Conservation (phyloP, 2,329 filamentous ascomycete species). For the Colletotrichum shisoi region DNA sequence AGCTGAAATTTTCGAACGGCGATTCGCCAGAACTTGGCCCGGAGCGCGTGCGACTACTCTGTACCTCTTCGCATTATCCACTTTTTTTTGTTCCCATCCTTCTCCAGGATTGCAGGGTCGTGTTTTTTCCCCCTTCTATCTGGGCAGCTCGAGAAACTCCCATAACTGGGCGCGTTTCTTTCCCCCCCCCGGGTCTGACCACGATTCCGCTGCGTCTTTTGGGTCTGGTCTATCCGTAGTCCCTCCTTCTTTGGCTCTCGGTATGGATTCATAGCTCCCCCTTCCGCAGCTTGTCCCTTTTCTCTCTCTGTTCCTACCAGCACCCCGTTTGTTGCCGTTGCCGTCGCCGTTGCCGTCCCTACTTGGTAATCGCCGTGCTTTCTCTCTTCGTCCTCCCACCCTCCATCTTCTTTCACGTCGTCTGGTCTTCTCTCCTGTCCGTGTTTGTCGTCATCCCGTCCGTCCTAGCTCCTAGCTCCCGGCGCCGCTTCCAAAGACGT, state of each 20-base stretch:
- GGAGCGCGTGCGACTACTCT: neutral
- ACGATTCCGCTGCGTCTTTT: slow-evolving; percentile 3
- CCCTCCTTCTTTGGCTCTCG: neutral
- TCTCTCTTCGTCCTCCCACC: slow-evolving; percentile 1
- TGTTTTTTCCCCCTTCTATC: slow-evolving; percentile 2
- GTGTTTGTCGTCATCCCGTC: slow-evolving; percentile 1
- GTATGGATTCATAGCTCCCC: slow-evolving; percentile 28
- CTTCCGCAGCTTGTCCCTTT: slow-evolving; percentile 13
- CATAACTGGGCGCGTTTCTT: slow-evolving; percentile 26
- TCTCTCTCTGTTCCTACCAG: neutral
- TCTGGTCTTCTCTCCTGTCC: slow-evolving; percentile 12
- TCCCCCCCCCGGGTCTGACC: neutral
- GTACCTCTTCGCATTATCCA: slow-evolving; percentile 5
- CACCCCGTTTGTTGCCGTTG: neutral
- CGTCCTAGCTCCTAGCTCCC: slow-evolving; percentile 23
- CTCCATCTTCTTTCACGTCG: neutral
- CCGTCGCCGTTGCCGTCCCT: neutral
- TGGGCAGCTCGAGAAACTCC: slow-evolving; percentile 1
- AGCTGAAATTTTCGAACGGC: slow-evolving; percentile 34
- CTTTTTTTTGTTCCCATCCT: slow-evolving; percentile 17
- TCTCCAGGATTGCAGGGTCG: too few species aligned
- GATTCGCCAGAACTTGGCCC: slow-evolving; percentile 29
- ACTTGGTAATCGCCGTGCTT: neutral
- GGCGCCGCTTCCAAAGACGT: slow-evolving; percentile 24
- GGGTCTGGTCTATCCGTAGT: neutral